Base-by-base conservation (phyloP, 306 rosid genomes). In the Chamaecrista fasciculata region DNA sequence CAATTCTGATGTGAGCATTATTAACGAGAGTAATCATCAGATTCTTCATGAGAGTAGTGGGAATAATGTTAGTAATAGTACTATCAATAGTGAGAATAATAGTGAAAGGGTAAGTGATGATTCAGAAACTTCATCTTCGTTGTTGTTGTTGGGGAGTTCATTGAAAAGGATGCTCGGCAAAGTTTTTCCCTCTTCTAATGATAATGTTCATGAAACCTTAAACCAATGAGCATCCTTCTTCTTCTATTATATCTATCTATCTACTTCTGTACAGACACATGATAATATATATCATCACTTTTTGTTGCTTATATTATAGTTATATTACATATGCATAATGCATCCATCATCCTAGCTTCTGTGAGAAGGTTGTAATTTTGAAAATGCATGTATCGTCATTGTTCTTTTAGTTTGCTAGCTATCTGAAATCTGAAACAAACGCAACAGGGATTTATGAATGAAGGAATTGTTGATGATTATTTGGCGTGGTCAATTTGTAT, bases 131-230 rank as follows among this genome's bases (percentile, higher is more conserved):
- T 62, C 91, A 2, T 78, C 84, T 3, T 87, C 86, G 2, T 72
- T 86, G 59, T 49, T 90, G 2, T 72, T 86, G 59, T 49, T 90
- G 55, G 82, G 87, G 3, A 85, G 80, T 34, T 87, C 95, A n/a
- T 73, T 90, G 82, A 86, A 86, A 86, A 86, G 87, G 78, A 85
- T 90, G 84, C 74, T 85, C 7, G 78, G 86, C 77, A 87, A 82
- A 82, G 82, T 87, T 43, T 76, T 85, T 47, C 83, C 82, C 48
- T 59, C 90, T 6, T 39, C 85, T 4, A n/a, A n/a, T n/a, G n/a
- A n/a, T n/a, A 81, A 77, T 67, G 81, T 73, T 16, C 49, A 48
- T 67, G 75, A 79, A n/a, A n/a, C n/a, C 43, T 66, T 28, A 44
- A 5, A 48, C 44, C 49, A 66, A 34, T 56, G 53, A 65, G 16